phyloP scores from a whole-genome alignment of 441 rosid genomes.

The Viola pubescens region DNA sequence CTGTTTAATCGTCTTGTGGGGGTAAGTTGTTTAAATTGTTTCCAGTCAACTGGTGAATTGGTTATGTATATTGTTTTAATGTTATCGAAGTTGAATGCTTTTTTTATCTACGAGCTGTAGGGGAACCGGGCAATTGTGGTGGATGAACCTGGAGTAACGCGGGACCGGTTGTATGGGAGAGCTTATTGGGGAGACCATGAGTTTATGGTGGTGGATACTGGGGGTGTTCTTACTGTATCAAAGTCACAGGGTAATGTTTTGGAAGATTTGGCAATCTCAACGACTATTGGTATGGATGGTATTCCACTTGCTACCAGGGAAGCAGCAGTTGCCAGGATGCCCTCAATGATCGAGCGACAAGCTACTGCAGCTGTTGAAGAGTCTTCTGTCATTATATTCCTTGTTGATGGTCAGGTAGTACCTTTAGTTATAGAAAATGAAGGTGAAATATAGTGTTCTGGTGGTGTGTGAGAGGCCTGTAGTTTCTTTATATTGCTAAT shows the following conservation, averaged over 20 bases:
- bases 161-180: conserved; percentile 92
- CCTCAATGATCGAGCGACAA: conserved; percentile 94
- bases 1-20: conserved; percentile 92
- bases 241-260: conserved; percentile 60
- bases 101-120: conserved; percentile 25
- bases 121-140: conserved; percentile 86
- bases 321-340: conserved; percentile 92
- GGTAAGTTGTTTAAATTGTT: conserved; percentile 27
- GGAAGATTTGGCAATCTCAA: conserved; percentile 71
- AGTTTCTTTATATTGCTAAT: background rate
- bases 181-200: conserved; percentile 79
- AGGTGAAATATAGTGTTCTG: too few relatives aligned
- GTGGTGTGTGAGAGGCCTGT: too few relatives aligned
- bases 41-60: background rate
- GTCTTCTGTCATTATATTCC: conserved; percentile 62
- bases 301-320: conserved; percentile 73
- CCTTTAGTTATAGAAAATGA: background rate
- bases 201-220: conserved; percentile 87
- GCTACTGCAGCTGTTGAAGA: conserved; percentile 90
- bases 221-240: conserved; percentile 79
- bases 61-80: background rate
- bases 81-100: background rate
- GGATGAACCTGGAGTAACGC: conserved; percentile 95
- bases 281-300: conserved; percentile 92
- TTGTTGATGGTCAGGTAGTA: conserved; percentile 86